Evolutionary conservation across 108 stramenopile species (phyloP).

Genomic region (Schizochytrium sp.): DNA sequence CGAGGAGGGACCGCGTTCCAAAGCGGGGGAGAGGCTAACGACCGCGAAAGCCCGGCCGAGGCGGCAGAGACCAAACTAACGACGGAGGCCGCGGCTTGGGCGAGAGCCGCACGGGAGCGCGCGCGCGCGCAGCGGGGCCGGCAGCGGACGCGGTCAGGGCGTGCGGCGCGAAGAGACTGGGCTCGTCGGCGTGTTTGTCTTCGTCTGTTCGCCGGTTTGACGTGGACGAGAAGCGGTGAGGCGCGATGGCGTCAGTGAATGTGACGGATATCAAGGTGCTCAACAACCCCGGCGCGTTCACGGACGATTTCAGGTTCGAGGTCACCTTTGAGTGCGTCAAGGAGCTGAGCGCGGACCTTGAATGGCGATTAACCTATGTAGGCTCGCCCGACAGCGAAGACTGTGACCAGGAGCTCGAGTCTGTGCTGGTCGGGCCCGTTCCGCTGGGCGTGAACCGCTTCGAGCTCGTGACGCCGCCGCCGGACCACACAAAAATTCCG

Average conservation of each 20-base stretch:
- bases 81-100: too few relatives aligned
- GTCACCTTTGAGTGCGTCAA: slow-evolving; percentile 95
- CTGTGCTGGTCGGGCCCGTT: slow-evolving; percentile 93
- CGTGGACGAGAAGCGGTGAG: too few relatives aligned
- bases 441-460: slow-evolving; percentile 86
- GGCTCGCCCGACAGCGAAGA: slow-evolving; percentile 77
- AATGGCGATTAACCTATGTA: slow-evolving; percentile 98
- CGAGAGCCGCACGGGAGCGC: too few relatives aligned
- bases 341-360: slow-evolving; percentile 58
- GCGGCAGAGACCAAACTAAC: too few relatives aligned
- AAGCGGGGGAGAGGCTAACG: too few relatives aligned
- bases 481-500: slow-evolving; percentile 68
- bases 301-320: slow-evolving; percentile 92
- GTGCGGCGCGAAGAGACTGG: too few relatives aligned
- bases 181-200: too few relatives aligned
- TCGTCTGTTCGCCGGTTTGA: too few relatives aligned
- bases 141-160: too few relatives aligned
- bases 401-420: slow-evolving; percentile 84
- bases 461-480: slow-evolving; percentile 70
- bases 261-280: slow-evolving; percentile 62
- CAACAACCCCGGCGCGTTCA: slow-evolving; percentile 84
- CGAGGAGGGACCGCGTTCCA: too few relatives aligned
- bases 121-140: too few relatives aligned
- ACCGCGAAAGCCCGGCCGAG: too few relatives aligned
- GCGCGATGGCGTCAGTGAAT: slow-evolving; percentile 34